These are phyloP conservation scores for Nephelium lappaceum DNA, from an alignment of 345 rosid genomes.

Conservation along the genomic window DNA sequence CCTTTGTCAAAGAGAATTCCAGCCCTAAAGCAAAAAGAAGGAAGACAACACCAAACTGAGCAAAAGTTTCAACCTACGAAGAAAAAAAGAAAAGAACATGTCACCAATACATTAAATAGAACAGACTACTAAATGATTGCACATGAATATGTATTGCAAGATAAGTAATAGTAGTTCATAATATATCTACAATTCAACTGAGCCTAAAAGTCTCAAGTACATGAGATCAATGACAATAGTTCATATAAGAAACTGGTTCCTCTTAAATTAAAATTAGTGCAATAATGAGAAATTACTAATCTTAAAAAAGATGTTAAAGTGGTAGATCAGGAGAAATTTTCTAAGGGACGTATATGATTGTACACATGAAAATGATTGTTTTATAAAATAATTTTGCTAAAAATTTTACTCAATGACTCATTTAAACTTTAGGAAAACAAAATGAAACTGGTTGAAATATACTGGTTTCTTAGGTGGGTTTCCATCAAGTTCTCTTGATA, in stretches of 20 bases:
- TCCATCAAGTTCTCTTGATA: neutral
- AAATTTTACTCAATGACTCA: neutral
- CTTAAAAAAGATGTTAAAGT: neutral
- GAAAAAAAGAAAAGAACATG: slow-evolving; percentile 17
- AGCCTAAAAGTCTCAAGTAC: neutral
- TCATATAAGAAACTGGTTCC: neutral
- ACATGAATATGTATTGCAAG: neutral
- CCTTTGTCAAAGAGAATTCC: slow-evolving; percentile 98
- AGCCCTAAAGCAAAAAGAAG: slow-evolving; percentile 98
- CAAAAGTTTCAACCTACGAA: slow-evolving; percentile 87
- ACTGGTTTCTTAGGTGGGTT: neutral
- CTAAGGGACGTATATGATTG: neutral
- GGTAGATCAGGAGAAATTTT: neutral
- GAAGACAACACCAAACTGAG: slow-evolving; percentile 98
- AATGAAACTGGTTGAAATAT: neutral
- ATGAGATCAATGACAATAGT: slow-evolving; percentile 3
- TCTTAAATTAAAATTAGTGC: neutral
- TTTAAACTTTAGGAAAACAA: neutral
- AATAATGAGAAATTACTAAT: neutral
- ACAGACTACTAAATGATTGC: neutral
- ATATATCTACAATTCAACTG: neutral
- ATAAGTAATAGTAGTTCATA: neutral
- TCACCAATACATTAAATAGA: slow-evolving; percentile 13
- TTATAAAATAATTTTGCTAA: neutral
- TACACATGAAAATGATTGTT: neutral